phyloP scores from a whole-genome alignment of 441 rosid genomes.

The Theobroma grandiflorum region DNA sequence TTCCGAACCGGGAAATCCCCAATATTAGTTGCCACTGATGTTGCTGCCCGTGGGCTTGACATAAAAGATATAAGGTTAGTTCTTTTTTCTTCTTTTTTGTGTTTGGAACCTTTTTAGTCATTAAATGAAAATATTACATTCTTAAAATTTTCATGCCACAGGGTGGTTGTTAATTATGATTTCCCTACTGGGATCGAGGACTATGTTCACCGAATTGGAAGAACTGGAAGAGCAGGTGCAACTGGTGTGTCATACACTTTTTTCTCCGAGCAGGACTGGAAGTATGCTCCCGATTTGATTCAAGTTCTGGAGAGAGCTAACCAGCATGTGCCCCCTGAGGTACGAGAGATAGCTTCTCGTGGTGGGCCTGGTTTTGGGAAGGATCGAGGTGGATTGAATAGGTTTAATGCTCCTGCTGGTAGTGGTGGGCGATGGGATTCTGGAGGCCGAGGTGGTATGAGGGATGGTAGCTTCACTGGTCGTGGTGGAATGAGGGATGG shows the following conservation, averaged over 20 bases:
- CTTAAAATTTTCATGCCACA: conserved; percentile 37
- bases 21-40: conserved; percentile 94
- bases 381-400: conserved; percentile 76
- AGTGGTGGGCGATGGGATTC: conserved; percentile 82
- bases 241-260: conserved; percentile 93
- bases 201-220: conserved; percentile 95
- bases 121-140: conserved; percentile 9
- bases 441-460: conserved; percentile 56
- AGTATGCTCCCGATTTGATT: conserved; percentile 80
- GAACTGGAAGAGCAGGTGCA: conserved; percentile 99
- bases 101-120: background rate
- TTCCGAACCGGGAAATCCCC: conserved; percentile 84
- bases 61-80: conserved; percentile 87
- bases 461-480: conserved; percentile 56
- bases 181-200: conserved; percentile 96
- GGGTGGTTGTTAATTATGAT: conserved; percentile 94
- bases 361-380: conserved; percentile 72
- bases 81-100: conserved; percentile 3
- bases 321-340: conserved; percentile 87
- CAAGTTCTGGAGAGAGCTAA: conserved; percentile 94
- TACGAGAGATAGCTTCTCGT: conserved; percentile 84
- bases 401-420: conserved; percentile 64
- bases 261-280: conserved; percentile 92
- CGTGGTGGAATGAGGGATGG: conserved; percentile 62
- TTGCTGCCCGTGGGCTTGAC: conserved; percentile 96